Evolutionary conservation across 306 rosid species (phyloP).

Genomic region (Cyclanthera cordifolia): DNA sequence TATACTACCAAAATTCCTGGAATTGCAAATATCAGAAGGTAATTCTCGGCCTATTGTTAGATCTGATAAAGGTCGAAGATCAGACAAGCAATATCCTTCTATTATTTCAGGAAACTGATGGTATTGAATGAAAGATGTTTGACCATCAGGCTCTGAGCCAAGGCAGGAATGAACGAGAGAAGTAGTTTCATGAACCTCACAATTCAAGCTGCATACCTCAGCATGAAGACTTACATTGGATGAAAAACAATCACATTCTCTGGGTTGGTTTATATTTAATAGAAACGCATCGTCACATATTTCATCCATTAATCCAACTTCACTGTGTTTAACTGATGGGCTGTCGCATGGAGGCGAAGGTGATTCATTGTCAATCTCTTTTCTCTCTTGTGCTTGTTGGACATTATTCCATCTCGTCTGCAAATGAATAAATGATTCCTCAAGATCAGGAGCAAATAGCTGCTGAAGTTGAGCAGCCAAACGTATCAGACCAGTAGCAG

Average conservation of each 20-base stretch:
- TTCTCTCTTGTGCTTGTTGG: slow-evolving; percentile 57
- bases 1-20: slow-evolving; percentile 27
- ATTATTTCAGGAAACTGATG: slow-evolving; percentile 50
- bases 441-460: slow-evolving; percentile 88
- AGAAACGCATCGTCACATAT: slow-evolving; percentile 82
- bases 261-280: slow-evolving; percentile 22
- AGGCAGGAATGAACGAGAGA: slow-evolving; percentile 26
- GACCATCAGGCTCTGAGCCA: slow-evolving; percentile 39
- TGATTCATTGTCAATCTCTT: slow-evolving; percentile 30
- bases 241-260: slow-evolving; percentile 31
- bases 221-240: slow-evolving; percentile 33
- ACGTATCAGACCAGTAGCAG: slow-evolving; percentile 61
- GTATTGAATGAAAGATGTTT: slow-evolving; percentile 37
- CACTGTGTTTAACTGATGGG: slow-evolving; percentile 27
- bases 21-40: slow-evolving; percentile 26
- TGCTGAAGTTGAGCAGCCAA: slow-evolving; percentile 79
- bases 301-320: slow-evolving; percentile 57
- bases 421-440: slow-evolving; percentile 83
- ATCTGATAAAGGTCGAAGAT: slow-evolving; percentile 40
- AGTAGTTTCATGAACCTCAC: slow-evolving; percentile 30
- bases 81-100: slow-evolving; percentile 63
- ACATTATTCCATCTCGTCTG: slow-evolving; percentile 81
- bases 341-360: slow-evolving; percentile 35
- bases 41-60: slow-evolving; percentile 39
- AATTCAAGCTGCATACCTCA: slow-evolving; percentile 24